Evolutionary conservation across 331 rosid species (phyloP), one percentile per base, ranked within the genome.

Genomic region (Rhamnella rubrinervis): DNA sequence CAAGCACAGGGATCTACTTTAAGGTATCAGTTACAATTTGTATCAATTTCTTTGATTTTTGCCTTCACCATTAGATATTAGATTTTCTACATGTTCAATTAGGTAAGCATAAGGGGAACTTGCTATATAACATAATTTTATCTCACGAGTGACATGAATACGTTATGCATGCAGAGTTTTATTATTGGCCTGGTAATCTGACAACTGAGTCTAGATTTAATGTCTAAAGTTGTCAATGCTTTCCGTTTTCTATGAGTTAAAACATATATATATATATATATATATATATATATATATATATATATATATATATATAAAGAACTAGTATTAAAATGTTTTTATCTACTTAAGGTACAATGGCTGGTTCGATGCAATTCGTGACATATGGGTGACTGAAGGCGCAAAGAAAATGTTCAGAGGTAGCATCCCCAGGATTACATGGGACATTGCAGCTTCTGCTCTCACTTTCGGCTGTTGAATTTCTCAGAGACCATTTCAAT

Each of bases 401-500:
- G 23, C 72, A 59, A 75, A 74, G 52, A 95, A 95, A 53, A 79
- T 92, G 91, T 89, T 92, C 65, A 87, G 84, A 73, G 97, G 97
- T 18, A 77, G 96, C 69, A 55, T 92, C 66, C 97, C 97, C 26
- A 84, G 97, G 86, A 77, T 92, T 75, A 65, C 92, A 50, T 89
- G 97, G 97, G 87, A 92, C 66, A 78, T 89, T 68, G 96, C 97
- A 8, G 97, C 97, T 72, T 92, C 97, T 5, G 97, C 97, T 6
- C 91, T 92, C 66, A 89, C 96, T 14, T 92, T 92, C 80, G 95
- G 95, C 85, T 3, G 96, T 92, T 66, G 97, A 92, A 78, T 92
- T 84, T 82, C 92, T 92, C 63, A 81, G 97, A 81, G 88, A 78
- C 41, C 82, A 68, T 75, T 89, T 85, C 67, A 85, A 87, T 50